Base-by-base conservation (phyloP, 116 monocot species). In the Zostera marina region DNA sequence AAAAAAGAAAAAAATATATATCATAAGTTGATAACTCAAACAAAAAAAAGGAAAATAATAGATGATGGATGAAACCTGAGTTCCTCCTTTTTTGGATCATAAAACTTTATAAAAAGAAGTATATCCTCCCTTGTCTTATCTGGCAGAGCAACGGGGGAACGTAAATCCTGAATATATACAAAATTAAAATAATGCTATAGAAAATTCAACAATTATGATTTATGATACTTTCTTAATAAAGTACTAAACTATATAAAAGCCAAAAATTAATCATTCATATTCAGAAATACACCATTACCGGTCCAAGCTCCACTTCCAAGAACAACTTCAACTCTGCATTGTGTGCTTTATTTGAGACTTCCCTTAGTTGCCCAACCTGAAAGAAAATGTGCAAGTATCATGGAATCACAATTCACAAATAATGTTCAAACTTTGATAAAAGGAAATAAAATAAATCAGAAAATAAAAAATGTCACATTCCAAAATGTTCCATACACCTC, bases 281-380 rank as follows among this genome's bases (percentile, higher is more conserved):
- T 21, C 19, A 11, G 43, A 42, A 14, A n/a, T 56, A 42, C 64
- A 23, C 4, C 9, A 61, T 57, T 85, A 96, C 96, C 85, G 41
- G 76, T 68, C 82, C 96, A 73, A 78, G 62, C 59, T 89, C 96
- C 26, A 85, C 76, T 72, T 96, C 96, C 74, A 96, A 70, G 47
- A 96, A 85, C 47, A 96, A 56, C 62, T 82, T 96, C 19, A 96
- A 71, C 65, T 96, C 96, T 40, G 85, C 89, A 80, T 77, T 89
- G 47, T 89, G 80, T 42, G 82, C 69, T 69, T 89, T 96, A 57
- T 96, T 96, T 39, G 85, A 78, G 15, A 85, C 72, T 74, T 96
- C 96, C 48, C 87, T 89, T 63, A 96, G 70, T 48, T 85, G 90
- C 53, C 90, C 90, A 81, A 89, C 96, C 96, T 96, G 61, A 39